phyloP scores from a whole-genome alignment of 1,284 basidiomycete species.

The Cryptococcus deneoformans region DNA sequence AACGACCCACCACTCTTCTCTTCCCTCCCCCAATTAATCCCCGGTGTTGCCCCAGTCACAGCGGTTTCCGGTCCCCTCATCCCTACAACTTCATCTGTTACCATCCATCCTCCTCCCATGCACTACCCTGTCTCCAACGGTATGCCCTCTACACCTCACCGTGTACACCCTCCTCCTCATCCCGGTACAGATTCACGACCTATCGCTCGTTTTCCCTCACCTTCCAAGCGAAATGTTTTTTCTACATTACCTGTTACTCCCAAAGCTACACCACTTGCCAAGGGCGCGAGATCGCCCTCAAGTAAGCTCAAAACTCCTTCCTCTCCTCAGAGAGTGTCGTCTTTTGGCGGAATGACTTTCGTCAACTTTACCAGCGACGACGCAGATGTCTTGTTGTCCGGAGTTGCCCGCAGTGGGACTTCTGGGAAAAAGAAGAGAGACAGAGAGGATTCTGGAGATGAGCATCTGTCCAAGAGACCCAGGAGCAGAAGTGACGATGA shows the following conservation, averaged over 20 bases:
- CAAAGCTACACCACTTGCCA: slow-evolving; percentile 5
- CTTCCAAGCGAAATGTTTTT: slow-evolving; percentile 15
- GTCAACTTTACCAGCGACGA: slow-evolving; percentile 24
- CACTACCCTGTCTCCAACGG: slow-evolving; percentile 6
- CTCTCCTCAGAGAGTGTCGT: background rate
- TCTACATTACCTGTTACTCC: background rate
- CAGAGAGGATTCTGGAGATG: slow-evolving; percentile 21
- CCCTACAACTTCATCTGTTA: slow-evolving; percentile 26
- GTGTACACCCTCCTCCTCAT: slow-evolving; percentile 34
- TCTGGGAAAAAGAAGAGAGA: slow-evolving; percentile 34
- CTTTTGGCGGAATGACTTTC: slow-evolving; percentile 4
- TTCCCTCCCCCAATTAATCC: background rate
- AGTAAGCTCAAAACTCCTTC: slow-evolving; percentile 12
- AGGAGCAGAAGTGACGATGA: slow-evolving; percentile 10
- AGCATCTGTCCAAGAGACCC: slow-evolving; percentile 17
- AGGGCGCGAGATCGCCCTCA: slow-evolving; percentile 21
- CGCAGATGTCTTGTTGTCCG: slow-evolving; percentile 39
- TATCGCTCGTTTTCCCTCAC: slow-evolving; percentile 30
- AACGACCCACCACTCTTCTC: background rate
- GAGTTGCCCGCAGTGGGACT: slow-evolving; percentile 43
- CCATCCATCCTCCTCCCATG: slow-evolving; percentile 34
- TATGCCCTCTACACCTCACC: slow-evolving; percentile 14
- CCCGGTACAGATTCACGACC: slow-evolving; percentile 20
- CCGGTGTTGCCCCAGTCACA: background rate
- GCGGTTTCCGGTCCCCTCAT: background rate